Evolutionary conservation across 257 asterid genomes (phyloP), one percentile per base, ranked within the genome.

Genomic region (Anisodus tanguticus): DNA sequence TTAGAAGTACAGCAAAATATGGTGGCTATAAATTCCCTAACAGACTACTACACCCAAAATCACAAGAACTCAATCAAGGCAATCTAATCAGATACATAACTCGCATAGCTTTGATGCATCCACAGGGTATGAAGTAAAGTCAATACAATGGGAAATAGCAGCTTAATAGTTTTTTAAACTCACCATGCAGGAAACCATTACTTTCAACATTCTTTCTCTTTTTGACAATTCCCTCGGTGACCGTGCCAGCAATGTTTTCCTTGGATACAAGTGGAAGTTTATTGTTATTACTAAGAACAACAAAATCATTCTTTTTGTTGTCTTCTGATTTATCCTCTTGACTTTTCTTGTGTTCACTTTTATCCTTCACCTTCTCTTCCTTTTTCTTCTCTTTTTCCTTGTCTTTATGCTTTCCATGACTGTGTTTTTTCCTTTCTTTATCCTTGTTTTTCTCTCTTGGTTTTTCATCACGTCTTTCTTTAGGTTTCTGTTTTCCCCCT

Each of bases 121-220:
- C 49, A 8, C 9, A 83, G 41, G 79, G 35, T 31, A 45, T 58
- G 80, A 68, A n/a, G 51, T 82, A 66, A 4, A 82, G 53, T 72
- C 67, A 8, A 59, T 53, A 77, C 78, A 51, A 19, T 17, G 53
- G 79, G 81, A 82, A 79, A 82, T 54, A 83, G 85, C 45, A 77
- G 82, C 82, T 77, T 77, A 53, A 31, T 53, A 77, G 31, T 77
- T 77, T 76, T 47, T 74, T 74, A 12, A 57, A 89, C 97, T 93
- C 94, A 94, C 97, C 97, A 79, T 87, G 94, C 79, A 87, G 74
- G 82, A 93, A 90, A 87, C 98, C 97, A 91, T 94, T 92, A 19
- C 88, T 55, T 84, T 37, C 76, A 83, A 82, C 72, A 71, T 89
- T 93, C 86, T 91, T 90, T 78, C 94, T 87, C 88, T 94, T 94